These are phyloP conservation scores for Herpetomonas muscarum DNA, from an alignment of 208 protist species.

Conservation along the genomic window DNA sequence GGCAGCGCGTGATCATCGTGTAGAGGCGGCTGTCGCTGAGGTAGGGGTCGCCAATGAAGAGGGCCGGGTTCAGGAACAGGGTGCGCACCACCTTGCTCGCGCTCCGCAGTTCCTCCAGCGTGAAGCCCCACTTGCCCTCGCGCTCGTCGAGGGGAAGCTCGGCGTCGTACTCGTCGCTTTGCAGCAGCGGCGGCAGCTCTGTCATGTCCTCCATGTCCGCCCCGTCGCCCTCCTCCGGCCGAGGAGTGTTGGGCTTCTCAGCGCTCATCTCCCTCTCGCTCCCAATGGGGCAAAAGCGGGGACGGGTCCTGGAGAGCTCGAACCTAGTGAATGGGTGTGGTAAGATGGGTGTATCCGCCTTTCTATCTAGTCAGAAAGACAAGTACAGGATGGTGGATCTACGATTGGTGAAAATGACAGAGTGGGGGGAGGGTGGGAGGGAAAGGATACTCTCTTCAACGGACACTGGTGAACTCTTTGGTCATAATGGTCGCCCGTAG, in stretches of 20 bases:
- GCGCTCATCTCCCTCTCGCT: no score
- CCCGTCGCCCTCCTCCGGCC: not conserved
- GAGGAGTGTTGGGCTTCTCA: not conserved
- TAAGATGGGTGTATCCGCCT: no score
- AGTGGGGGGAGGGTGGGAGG: no score
- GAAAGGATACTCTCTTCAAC: no score
- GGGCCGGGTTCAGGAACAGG: conserved; percentile 67
- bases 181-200: not conserved
- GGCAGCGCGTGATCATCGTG: conserved; percentile 89
- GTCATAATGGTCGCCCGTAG: no score
- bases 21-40: conserved; percentile 83
- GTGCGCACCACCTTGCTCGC: conserved; percentile 76
- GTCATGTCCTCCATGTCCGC: conserved; percentile 9
- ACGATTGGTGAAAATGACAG: no score
- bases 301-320: no score
- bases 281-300: no score
- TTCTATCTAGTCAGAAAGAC: no score
- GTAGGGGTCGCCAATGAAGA: conserved; percentile 81
- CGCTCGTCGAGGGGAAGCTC: conserved; percentile 46
- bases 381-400: no score
- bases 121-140: conserved; percentile 83
- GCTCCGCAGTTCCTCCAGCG: conserved; percentile 59
- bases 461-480: no score
- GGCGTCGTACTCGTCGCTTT: conserved; percentile 26
- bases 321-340: no score